Base-by-base conservation (phyloP, 148 eudicot genomes). In the Cornus florida region DNA sequence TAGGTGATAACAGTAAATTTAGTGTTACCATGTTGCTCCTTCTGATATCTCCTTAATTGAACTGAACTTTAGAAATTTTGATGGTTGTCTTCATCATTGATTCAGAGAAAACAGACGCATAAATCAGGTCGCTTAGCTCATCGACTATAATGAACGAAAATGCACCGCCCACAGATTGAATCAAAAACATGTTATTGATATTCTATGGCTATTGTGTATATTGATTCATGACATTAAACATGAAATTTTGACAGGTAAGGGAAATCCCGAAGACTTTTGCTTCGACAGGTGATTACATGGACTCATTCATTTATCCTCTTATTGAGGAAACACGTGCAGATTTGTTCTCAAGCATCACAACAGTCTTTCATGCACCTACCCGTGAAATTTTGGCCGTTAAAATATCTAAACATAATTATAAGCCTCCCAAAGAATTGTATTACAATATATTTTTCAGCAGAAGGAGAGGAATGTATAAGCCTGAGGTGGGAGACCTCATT, bases 321-420 rank as follows among this genome's bases (percentile, higher is more conserved):
- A 67, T 86, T 3, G 96, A 87, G 46, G 96, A 92, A 76, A 86
- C 91, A 19, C 91, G 70, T 17, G 90, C 96, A 12, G 88, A 86
- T 59, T 79, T 87, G 67, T 76, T 33, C 31, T 85, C 92, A 2
- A 86, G 73, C 24, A n/a, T 92, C 33, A 74, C 74, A 56, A 66
- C 33, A 1, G 50, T 87, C 13, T 73, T 67, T 50, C 74, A 75
- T 3, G 79, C 90, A 33, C 90, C 96, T 48, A 66, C 74, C 10
- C 70, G 81, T 16, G 79, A 84, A 72, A 67, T 90, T 24, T 23
- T 64, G 1, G 5, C 2, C 19, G 60, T 86, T 1, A 10, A 12
- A 13, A 23, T 5, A 22, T 31, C 64, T 1, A 77, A 79, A 43
- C 67, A n/a, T n/a, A n/a, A 33, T 5, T 70, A 32, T 39, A 68